Percentiles rank a stretch among this genome's conserved stretches.
These are phyloP conservation scores for Blastobotrys illinoisensis DNA, from an alignment of 1,139 yeast species.

Conservation along the genomic window DNA sequence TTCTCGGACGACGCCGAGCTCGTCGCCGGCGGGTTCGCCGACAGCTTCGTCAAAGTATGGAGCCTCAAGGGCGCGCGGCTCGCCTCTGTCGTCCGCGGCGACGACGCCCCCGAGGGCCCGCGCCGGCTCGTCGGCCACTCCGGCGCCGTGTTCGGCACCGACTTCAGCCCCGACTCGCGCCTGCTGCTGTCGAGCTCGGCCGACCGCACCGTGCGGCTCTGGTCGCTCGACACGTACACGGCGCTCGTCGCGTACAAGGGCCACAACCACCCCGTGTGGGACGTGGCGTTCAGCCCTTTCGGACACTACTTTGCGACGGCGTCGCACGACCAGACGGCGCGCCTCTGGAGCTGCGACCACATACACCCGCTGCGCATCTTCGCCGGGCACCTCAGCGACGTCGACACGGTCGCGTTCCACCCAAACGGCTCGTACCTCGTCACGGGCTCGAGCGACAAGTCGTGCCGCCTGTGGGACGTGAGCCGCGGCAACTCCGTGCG, in stretches of 20 bases:
- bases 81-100: conserved; percentile 58
- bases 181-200: conserved; percentile 81
- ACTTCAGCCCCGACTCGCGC: conserved; percentile 86
- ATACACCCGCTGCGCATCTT: conserved; percentile 91
- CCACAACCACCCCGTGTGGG: conserved; percentile 97
- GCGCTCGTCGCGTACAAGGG: conserved; percentile 93
- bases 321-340: conserved; percentile 94
- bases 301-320: conserved; percentile 98
- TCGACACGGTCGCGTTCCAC: conserved; percentile 91
- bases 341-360: conserved; percentile 98
- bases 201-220: conserved; percentile 84
- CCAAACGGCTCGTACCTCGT: conserved; percentile 92
- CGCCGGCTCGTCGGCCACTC: conserved; percentile 85
- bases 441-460: conserved; percentile 93
- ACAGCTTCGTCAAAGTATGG: conserved; percentile 87
- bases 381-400: conserved; percentile 97
- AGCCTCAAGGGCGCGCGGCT: conserved; percentile 85
- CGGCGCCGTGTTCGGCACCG: conserved; percentile 87
- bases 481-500: conserved; percentile 84
- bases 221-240: conserved; percentile 91
- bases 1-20: conserved; percentile 84
- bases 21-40: conserved; percentile 93
- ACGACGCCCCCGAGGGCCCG: no score
- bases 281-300: conserved; percentile 85
- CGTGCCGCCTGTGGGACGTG: conserved; percentile 98